Conservation (phyloP, 106 monocot species). For the Acanthochlamys bracteata region DNA sequence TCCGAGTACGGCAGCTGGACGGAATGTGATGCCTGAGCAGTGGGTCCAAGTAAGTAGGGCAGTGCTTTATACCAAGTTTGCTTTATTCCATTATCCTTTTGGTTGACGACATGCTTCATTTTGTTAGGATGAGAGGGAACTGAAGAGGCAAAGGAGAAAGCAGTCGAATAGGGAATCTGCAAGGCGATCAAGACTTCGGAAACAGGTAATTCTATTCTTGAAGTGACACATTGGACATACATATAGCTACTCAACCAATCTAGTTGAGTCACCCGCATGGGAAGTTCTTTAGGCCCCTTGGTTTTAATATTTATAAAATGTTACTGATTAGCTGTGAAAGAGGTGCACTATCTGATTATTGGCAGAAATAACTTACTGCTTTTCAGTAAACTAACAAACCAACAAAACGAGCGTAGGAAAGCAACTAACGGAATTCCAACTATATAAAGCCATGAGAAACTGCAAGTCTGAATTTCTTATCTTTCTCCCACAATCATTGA, state of each 20-base stretch:
- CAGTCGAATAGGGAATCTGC: slow-evolving; percentile 97
- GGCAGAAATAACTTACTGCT: too few species aligned
- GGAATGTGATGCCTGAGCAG: too few species aligned
- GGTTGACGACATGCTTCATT: background rate
- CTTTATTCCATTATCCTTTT: background rate
- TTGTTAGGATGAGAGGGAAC: slow-evolving; percentile 70
- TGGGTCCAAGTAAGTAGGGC: background rate
- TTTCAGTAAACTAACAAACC: too few species aligned
- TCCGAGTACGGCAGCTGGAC: background rate
- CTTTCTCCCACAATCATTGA: too few species aligned
- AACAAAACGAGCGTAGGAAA: too few species aligned
- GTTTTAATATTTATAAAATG: too few species aligned
- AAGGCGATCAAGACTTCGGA: slow-evolving; percentile 85
- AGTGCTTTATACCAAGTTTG: background rate
- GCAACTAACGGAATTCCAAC: too few species aligned
- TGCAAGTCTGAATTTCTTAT: too few species aligned
- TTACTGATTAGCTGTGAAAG: too few species aligned
- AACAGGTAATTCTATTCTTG: slow-evolving; percentile 41
- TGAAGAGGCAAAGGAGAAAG: slow-evolving; percentile 83
- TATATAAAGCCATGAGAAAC: too few species aligned
- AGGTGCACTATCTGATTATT: too few species aligned
- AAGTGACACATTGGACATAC: background rate
- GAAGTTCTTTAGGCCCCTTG: too few species aligned
- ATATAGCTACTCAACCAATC: background rate
- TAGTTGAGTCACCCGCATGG: background rate